A percentile compares a stretch with the other conserved stretches of the same genome.
Conservation (phyloP, 2,329 filamentous ascomycete species). For the Pestalotiopsis sp. region DNA sequence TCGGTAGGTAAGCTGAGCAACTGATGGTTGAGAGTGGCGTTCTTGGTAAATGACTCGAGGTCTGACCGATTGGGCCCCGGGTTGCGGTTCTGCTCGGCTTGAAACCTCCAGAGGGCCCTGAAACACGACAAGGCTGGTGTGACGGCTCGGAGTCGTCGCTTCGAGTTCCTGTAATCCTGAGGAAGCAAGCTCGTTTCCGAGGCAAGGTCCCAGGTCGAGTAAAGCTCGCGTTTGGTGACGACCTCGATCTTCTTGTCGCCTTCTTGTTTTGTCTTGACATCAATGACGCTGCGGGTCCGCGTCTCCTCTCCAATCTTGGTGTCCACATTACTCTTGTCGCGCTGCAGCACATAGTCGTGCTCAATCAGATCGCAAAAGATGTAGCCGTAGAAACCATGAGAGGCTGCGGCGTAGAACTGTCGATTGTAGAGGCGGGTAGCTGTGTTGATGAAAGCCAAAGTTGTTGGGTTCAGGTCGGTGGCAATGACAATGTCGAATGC, state of each 20-base stretch:
- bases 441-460: slow-evolving; percentile 80
- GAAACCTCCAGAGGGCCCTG: slow-evolving; percentile 88
- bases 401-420: slow-evolving; percentile 86
- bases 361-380: slow-evolving; percentile 91
- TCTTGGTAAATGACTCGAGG: slow-evolving; percentile 73
- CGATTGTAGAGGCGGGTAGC: slow-evolving; percentile 77
- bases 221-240: slow-evolving; percentile 89
- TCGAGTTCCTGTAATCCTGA: slow-evolving; percentile 68
- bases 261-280: slow-evolving; percentile 71
- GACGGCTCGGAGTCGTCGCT: slow-evolving; percentile 74
- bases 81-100: slow-evolving; percentile 58
- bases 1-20: slow-evolving; percentile 71
- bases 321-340: slow-evolving; percentile 76
- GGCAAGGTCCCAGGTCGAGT: slow-evolving; percentile 85
- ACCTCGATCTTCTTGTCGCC: slow-evolving; percentile 76
- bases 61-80: slow-evolving; percentile 64
- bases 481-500: slow-evolving; percentile 86
- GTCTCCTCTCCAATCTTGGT: slow-evolving; percentile 68
- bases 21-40: slow-evolving; percentile 78
- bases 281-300: slow-evolving; percentile 74
- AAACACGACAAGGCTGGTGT: slow-evolving; percentile 83
- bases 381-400: slow-evolving; percentile 91
- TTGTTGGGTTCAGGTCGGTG: slow-evolving; percentile 79
- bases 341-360: slow-evolving; percentile 88
- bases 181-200: slow-evolving; percentile 75